Evolutionary conservation across 495 filamentous ascomycete species (phyloP), one percentile per base, ranked within the genome.

Genomic region (Hypoxylon rickii): DNA sequence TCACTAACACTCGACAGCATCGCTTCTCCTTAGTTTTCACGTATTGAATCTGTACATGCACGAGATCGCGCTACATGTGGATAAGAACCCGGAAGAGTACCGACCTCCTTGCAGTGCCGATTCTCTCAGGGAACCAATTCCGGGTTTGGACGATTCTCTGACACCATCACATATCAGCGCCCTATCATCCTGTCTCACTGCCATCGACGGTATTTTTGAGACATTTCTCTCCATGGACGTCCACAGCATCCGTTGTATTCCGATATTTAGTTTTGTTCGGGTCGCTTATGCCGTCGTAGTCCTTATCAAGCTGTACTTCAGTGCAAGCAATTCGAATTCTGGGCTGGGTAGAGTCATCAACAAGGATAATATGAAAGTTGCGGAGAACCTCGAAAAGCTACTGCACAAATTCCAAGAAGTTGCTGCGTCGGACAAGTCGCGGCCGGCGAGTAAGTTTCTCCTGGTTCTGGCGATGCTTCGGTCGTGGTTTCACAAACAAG

Each of bases 221-320:
- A 82, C 78, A 1, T 89, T 93, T 37, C 67, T 86, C 10, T 68
- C 69, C 11, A 76, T 91, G 32, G 82, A 84, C 33, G 67, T 80
- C n/a, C 70, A 76, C 1, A 78, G 75, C 10, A 78, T 96, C 32
- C 80, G 86, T 48, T 85, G 76, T 12, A 66, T 96, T 10, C 91
- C 93, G 7, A 86, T 94, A 2, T 83, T 89, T 55, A 83, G 82
- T 40, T 84, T 89, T 58, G 88, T 92, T 34, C 86, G 91, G 11
- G 83, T 89, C 32, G 83, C 88, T 21, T 96, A 94, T 49, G 88
- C 90, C 3, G 81, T 88, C 16, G 85, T 97, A n/a, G 83, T 91
- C 13, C 71, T 97, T 13, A 90, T 96, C 67, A 96, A 95, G 63
- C 82, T 96, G 54, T 90, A 90, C 69, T 89, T 90, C 42, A 85